phyloP scores from a whole-genome alignment of 2,329 filamentous ascomycete genomes.

The Fusarium floridanum region DNA sequence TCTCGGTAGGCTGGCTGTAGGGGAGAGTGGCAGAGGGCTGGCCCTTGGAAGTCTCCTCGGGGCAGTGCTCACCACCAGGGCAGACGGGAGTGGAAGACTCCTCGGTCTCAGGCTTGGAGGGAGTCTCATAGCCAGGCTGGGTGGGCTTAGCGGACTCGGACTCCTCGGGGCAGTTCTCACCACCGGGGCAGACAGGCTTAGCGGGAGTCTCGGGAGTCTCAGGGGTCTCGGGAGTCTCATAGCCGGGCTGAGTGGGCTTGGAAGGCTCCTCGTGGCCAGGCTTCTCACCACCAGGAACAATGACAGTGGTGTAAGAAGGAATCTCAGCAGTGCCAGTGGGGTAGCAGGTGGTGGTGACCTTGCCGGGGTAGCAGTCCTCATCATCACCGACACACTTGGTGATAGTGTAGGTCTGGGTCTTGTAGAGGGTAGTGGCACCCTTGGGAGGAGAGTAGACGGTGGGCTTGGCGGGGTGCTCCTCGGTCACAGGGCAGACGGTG shows the following conservation, averaged over 20 bases:
- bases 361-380: slow-evolving; percentile 50
- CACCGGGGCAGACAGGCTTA: slow-evolving; percentile 8
- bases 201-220: slow-evolving; percentile 14
- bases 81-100: not conserved
- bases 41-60: slow-evolving; percentile 19
- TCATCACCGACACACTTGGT: slow-evolving; percentile 48
- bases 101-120: slow-evolving; percentile 22
- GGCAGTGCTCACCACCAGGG: not conserved
- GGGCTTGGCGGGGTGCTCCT: slow-evolving; percentile 31
- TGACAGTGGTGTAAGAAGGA: slow-evolving; percentile 40
- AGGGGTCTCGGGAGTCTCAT: not conserved
- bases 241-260: slow-evolving; percentile 5
- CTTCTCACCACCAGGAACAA: slow-evolving; percentile 13
- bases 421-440: slow-evolving; percentile 44
- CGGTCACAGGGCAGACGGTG: slow-evolving; percentile 36
- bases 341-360: slow-evolving; percentile 47
- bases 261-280: slow-evolving; percentile 19
- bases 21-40: slow-evolving; percentile 41
- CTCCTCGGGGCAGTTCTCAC: slow-evolving; percentile 4
- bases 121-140: slow-evolving; percentile 10
- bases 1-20: slow-evolving; percentile 35
- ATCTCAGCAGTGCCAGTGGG: slow-evolving; percentile 51
- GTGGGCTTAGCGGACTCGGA: not conserved
- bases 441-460: slow-evolving; percentile 50
- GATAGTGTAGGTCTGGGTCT: slow-evolving; percentile 51